Evolutionary conservation across 768 basidiomycete genomes (phyloP), one percentile per base, ranked within the genome.

Genomic region (Coprinopsis sp.): DNA sequence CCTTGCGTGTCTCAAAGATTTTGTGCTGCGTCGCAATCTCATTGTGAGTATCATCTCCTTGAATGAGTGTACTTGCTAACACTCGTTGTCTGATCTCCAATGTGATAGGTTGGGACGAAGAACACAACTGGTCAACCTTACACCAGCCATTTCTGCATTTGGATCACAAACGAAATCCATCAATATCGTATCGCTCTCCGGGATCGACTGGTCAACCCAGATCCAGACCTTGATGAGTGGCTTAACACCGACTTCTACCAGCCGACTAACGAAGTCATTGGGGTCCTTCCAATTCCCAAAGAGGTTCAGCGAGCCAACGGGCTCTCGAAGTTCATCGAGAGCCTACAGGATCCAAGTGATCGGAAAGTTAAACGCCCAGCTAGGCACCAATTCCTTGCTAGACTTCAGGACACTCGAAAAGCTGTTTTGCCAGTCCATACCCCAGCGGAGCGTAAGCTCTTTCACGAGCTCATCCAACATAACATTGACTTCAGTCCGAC

Each of bases 371-470:
- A n/a, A n/a, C n/a, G n/a, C n/a, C n/a, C n/a, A n/a, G n/a, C n/a
- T n/a, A n/a, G n/a, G n/a, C 51, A 51, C 5, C 1, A 13, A 5
- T 55, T 53, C 36, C 51, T 64, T 33, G 54, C 63, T 8, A 19
- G 29, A n/a, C 50, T 47, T 34, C 64, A 65, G 31, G 51, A 51
- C 2, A 66, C 62, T 6, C 54, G 39, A 2, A 51, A 57, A n/a
- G 54, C 63, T 4, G 51, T 66, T 8, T 53, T 64, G 0, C 60
- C 63, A 0, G 44, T 66, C 18, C 62, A 64, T 33, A 62, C 62
- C 5, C 4, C 46, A 2, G 47, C 51, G 0, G 63, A 66, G 23
- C 47, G 46, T 2, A 52, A 22, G 1, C 53, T 64, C 0, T 66
- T 63, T 44, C 33, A 39, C 1, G n/a, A 40, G 2, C 33, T 57